These are phyloP conservation scores for Fusarium secorum DNA, from an alignment of 2,329 filamentous ascomycete genomes.

Conservation along the genomic window DNA sequence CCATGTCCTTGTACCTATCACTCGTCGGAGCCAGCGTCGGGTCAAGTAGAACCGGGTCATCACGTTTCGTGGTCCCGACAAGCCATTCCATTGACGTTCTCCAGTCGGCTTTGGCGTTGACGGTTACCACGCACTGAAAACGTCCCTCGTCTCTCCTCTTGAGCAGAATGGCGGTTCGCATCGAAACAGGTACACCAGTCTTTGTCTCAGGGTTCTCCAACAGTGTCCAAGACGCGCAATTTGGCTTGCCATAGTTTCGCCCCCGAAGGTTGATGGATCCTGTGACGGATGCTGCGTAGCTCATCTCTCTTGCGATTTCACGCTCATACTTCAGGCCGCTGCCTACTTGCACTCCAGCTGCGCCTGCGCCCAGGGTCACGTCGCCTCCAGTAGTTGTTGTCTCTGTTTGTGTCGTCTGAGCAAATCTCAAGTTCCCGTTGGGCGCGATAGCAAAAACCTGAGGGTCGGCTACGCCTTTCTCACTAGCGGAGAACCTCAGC, in stretches of 20 bases:
- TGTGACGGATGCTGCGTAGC: not conserved
- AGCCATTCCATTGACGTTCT: not conserved
- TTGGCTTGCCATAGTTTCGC: not conserved
- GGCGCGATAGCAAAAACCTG: constrained; percentile 12
- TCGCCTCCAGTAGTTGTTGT: not conserved
- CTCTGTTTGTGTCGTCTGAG: not conserved
- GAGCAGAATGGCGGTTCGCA: not conserved
- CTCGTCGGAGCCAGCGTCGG: not conserved
- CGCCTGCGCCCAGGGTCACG: not conserved
- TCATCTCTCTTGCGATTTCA: not conserved
- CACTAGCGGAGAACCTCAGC: not conserved
- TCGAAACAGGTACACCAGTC: not conserved
- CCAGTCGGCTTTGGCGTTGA: constrained; percentile 1
- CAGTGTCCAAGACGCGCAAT: constrained; percentile 9
- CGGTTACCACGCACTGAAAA: not conserved
- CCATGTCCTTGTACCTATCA: not conserved
- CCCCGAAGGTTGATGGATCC: not conserved
- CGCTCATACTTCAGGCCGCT: not conserved
- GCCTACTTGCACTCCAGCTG: not conserved
- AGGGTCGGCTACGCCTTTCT: not conserved
- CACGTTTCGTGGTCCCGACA: not conserved
- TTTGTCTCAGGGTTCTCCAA: constrained; percentile 12
- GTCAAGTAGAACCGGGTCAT: not conserved
- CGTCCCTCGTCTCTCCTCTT: not conserved
- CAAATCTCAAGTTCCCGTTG: not conserved